phyloP scores from a whole-genome alignment of 139 green algal species.

The Auxenochlorella protothecoides region DNA sequence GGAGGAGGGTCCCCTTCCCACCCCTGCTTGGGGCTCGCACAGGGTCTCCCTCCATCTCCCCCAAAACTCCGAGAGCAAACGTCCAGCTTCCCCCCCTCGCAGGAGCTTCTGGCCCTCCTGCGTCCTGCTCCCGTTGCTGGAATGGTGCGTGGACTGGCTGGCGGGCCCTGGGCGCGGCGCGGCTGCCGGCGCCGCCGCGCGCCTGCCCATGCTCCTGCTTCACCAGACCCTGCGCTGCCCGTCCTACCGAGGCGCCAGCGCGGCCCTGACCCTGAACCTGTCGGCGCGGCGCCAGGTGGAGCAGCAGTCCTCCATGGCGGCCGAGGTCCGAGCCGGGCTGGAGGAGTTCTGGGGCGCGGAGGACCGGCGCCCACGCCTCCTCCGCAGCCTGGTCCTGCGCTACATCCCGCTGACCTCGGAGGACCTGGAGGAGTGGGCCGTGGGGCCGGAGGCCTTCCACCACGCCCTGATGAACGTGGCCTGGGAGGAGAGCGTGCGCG shows the following conservation, averaged over 20 bases:
- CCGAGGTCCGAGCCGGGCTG: constrained; percentile 18
- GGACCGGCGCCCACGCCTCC: constrained; percentile 25
- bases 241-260: constrained; percentile 26
- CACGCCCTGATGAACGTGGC: constrained; percentile 39
- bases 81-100: not conserved
- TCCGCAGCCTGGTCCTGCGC: constrained; percentile 22
- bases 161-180: not conserved
- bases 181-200: not conserved
- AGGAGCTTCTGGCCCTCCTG: constrained; percentile 57
- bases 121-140: constrained; percentile 46
- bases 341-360: constrained; percentile 24
- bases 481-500: constrained; percentile 51
- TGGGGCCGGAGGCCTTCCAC: constrained; percentile 58
- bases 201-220: constrained; percentile 40
- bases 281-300: not conserved
- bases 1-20: not conserved
- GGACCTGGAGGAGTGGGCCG: constrained; percentile 61
- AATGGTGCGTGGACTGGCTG: constrained; percentile 16
- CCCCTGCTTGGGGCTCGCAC: not conserved
- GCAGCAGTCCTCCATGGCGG: constrained; percentile 25
- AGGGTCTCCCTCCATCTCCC: not conserved
- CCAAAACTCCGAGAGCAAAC: not conserved
- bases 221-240: constrained; percentile 34
- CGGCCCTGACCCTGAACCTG: constrained; percentile 15
- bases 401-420: constrained; percentile 44